Evolutionary conservation across 1,139 yeast species (phyloP), one percentile per base, ranked within the genome.

Genomic region (Diutina ranongensis): DNA sequence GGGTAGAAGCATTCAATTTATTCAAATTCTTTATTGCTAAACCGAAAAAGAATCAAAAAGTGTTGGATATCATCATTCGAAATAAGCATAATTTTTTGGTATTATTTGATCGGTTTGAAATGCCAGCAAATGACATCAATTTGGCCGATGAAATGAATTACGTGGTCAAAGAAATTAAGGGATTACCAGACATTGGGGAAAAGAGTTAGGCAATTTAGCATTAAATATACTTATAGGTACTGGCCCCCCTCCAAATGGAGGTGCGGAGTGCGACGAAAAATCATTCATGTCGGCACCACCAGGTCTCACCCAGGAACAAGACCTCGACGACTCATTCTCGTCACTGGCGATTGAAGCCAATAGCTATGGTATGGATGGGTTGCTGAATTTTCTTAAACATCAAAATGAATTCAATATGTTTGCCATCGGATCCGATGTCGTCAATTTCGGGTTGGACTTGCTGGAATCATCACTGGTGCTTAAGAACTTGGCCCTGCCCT

Each of bases 11-110:
- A 3, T 92, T 92, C 59, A 92, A 92, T 55, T 83, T 92, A 35
- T 92, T 92, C 66, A 92, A 92, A 62, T 85, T 82, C 40, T 87
- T 92, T 63, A 89, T 88, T 33, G 98, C 97, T 7, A 92, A 92
- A 60, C 98, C 98, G 5, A 81, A 83, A 53, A 89, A 89, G 61
- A 73, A 88, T 1, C 87, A 81, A 57, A 78, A 83, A 10, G 80
- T 92, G 2, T 67, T 76, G 49, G 97, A 89, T 60, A 84, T 92
- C 20, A 67, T 92, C 53, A 76, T 80, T 41, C 88, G 88, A 57
- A 92, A 92, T 61, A 80, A 87, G 57, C 81, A 75, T 45, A 85
- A 85, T 57, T 73, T 92, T 50, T 63, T 89, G 42, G 71, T 72
- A 35, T 87, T 86, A 59, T 74, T 92, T 50, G 73, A 74, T 45